phyloP scores from a whole-genome alignment of 1,284 basidiomycete genomes.

The Cryptococcus sp. region DNA sequence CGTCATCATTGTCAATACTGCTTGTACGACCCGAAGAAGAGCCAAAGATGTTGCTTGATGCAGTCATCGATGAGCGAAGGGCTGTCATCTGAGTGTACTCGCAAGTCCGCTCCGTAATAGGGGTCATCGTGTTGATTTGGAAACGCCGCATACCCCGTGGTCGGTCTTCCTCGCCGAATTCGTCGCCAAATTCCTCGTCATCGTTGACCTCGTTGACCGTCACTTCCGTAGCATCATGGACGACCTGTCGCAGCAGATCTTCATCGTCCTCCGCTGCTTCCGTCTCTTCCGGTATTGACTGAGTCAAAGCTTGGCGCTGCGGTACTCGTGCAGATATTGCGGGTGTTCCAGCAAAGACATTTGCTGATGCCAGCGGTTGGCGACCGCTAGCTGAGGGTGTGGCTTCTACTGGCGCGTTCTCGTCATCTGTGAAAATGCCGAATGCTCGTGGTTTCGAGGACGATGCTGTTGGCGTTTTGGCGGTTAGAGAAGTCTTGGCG shows the following conservation, averaged over 20 bases:
- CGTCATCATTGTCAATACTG: conserved; percentile 26
- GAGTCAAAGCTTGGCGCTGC: conserved; percentile 9
- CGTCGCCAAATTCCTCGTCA: conserved; percentile 30
- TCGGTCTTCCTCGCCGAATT: conserved; percentile 21
- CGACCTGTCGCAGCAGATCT: neutral
- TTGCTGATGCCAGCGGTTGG: conserved; percentile 12
- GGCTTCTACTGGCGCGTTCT: conserved; percentile 18
- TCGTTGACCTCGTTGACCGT: conserved; percentile 9
- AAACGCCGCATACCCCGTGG: conserved; percentile 68
- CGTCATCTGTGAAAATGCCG: conserved; percentile 39
- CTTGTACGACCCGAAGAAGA: conserved; percentile 2
- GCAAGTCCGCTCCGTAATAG: conserved; percentile 87
- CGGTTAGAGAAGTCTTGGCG: conserved; percentile 37
- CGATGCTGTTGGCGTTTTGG: conserved; percentile 28
- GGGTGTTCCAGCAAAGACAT: conserved; percentile 37
- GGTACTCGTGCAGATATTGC: conserved; percentile 18
- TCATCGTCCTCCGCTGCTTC: conserved; percentile 24
- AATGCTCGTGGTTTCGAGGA: conserved; percentile 36
- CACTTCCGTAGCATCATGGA: conserved; percentile 12
- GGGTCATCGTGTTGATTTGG: conserved; percentile 79
- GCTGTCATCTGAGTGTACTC: conserved; percentile 68
- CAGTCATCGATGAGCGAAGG: conserved; percentile 30
- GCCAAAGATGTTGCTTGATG: conserved; percentile 8
- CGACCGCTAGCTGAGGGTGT: conserved; percentile 19
- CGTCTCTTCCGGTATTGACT: conserved; percentile 22